phyloP scores from a whole-genome alignment of 208 protist species.

The Ichthyophonus hoferi region DNA sequence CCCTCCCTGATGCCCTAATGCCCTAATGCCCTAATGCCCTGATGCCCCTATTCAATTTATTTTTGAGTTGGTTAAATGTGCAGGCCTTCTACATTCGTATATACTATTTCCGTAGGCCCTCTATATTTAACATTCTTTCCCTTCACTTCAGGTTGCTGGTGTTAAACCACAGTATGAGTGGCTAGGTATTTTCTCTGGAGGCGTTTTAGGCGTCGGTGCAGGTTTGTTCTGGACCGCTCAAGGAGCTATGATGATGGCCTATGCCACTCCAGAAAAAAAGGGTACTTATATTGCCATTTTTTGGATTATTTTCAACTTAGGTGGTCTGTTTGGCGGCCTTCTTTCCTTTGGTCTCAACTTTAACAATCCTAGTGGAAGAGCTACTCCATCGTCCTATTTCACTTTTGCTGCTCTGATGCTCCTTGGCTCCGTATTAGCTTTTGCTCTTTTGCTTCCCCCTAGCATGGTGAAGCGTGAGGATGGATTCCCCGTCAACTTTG shows the following conservation, averaged over 20 bases:
- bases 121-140: too few species aligned
- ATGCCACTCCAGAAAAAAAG: slow-evolving; percentile 5
- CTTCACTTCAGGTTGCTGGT: too few species aligned
- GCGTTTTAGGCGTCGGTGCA: not conserved
- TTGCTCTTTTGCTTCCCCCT: not conserved
- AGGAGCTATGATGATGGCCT: not conserved
- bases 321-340: not conserved
- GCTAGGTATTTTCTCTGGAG: not conserved
- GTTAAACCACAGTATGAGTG: too few species aligned
- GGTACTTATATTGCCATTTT: not conserved
- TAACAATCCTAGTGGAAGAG: not conserved
- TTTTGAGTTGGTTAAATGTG: too few species aligned
- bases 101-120: too few species aligned
- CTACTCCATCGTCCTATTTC: not conserved
- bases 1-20: not conserved
- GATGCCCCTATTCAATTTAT: too few species aligned
- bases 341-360: too few species aligned
- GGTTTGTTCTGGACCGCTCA: slow-evolving; percentile 8
- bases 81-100: not conserved
- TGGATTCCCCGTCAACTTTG: not conserved
- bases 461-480: not conserved
- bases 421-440: not conserved
- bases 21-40: too few species aligned
- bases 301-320: slow-evolving; percentile 14
- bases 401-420: not conserved